Evolutionary conservation across 345 rosid species (phyloP).

Genomic region (Fremontodendron californicum): DNA sequence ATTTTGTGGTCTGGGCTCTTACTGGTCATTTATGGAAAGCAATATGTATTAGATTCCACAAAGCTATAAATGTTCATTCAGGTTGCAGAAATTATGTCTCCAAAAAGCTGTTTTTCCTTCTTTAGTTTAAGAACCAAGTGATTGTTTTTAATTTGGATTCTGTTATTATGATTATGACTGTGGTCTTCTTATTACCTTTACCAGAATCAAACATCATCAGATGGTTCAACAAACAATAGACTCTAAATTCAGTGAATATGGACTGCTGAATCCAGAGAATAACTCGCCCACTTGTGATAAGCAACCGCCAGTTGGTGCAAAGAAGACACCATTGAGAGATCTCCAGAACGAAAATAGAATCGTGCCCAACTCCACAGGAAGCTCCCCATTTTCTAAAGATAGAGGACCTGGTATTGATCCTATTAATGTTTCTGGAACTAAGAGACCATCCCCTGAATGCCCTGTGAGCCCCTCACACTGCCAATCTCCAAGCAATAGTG

Average conservation of each 20-base stretch:
- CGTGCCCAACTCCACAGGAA: slow-evolving; percentile 31
- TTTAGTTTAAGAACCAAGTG: neutral
- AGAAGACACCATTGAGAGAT: slow-evolving; percentile 58
- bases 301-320: slow-evolving; percentile 33
- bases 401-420: slow-evolving; percentile 32
- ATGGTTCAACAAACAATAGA: slow-evolving; percentile 52
- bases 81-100: neutral
- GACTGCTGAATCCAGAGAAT: slow-evolving; percentile 34
- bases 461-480: slow-evolving; percentile 30
- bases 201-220: slow-evolving; percentile 6
- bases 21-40: neutral
- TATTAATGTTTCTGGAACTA: slow-evolving; percentile 48
- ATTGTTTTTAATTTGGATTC: neutral
- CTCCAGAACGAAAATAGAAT: slow-evolving; percentile 56
- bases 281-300: slow-evolving; percentile 37
- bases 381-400: slow-evolving; percentile 40
- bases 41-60: neutral
- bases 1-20: neutral
- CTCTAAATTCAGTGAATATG: slow-evolving; percentile 36
- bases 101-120: neutral
- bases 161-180: neutral
- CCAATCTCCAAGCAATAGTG: slow-evolving; percentile 41
- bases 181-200: neutral
- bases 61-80: neutral
- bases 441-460: slow-evolving; percentile 44